Evolutionary conservation across 106 monocot genomes (phyloP).

Genomic region (Vanilla planifolia): DNA sequence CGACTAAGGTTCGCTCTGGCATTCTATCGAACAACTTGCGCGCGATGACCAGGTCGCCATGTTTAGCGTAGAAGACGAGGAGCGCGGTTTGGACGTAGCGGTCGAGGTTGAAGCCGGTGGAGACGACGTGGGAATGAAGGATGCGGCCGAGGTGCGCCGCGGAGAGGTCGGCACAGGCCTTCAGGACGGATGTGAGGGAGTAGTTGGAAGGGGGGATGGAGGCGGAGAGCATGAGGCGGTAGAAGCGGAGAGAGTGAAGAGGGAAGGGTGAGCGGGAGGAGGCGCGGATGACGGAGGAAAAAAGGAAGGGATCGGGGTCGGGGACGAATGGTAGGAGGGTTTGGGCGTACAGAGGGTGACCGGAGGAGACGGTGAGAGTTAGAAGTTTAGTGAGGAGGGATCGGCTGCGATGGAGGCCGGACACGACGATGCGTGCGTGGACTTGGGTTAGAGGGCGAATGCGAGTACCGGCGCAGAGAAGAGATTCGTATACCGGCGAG

Average conservation of each 20-base stretch:
- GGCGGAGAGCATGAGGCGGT: constrained; percentile 22
- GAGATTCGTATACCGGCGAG: constrained; percentile 26
- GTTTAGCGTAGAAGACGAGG: constrained; percentile 39
- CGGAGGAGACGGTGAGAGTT: constrained; percentile 23
- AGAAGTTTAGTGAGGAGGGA: constrained; percentile 56
- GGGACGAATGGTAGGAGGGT: constrained; percentile 21
- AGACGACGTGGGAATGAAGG: constrained; percentile 29
- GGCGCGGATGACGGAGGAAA: constrained; percentile 35
- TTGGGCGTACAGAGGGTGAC: constrained; percentile 23
- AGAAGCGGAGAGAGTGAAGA: constrained; percentile 29
- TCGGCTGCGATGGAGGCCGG: constrained; percentile 28
- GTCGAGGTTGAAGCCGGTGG: constrained; percentile 28
- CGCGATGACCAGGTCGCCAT: constrained; percentile 21
- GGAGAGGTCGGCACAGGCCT: constrained; percentile 36
- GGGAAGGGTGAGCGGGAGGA: constrained; percentile 22
- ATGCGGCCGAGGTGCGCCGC: constrained; percentile 16
- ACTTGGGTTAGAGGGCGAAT: constrained; percentile 32
- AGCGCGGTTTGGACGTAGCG: constrained; percentile 36
- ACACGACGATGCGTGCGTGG: constrained; percentile 41
- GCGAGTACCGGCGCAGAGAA: constrained; percentile 36
- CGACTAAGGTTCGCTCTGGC: constrained; percentile 23
- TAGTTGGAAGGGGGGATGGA: constrained; percentile 26
- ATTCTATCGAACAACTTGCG: constrained; percentile 51
- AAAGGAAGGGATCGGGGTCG: constrained; percentile 53
- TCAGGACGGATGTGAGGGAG: constrained; percentile 53